Evolutionary conservation across 169 alveolate genomes (phyloP), one percentile per base, ranked within the genome.

Genomic region (Eimeria praecox): DNA sequence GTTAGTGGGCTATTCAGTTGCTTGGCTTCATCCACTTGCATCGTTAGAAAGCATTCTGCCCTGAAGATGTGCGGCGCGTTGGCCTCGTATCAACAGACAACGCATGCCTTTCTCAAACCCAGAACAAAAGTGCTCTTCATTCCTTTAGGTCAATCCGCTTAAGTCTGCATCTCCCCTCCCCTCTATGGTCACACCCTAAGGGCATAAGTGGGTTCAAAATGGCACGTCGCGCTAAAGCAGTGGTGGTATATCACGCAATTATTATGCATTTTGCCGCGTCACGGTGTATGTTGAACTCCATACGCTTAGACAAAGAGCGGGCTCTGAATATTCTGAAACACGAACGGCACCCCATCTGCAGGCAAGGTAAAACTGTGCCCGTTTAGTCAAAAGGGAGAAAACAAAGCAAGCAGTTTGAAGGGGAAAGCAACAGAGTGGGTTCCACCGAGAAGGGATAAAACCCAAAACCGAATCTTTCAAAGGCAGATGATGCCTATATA

Each of bases 391-490:
- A 12, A 35, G 54, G 22, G 83, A 73, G 12, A 9, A 73, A 35
- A 38, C 38, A 49, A 2, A 38, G 83, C 52, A 14, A 38, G 52
- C 52, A 38, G 54, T 52, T 20, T 38, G 18, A 38, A 38, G 38
- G 5, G 49, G 83, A n/a, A 38, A 38, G 54, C 83, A 73, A 40
- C 54, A 14, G 35, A 52, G 16, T 69, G n/a, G 83, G 83, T 38
- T 73, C 54, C 83, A 38, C 54, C 52, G 83, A 52, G 54, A 18
- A 38, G 30, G 83, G 83, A 49, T 20, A 35, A 10, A 30, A 73
- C 83, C 4, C 30, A 73, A 73, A 73, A 73, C 49, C 83, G 83
- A 73, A 73, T 73, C 49, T 49, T 73, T 18, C 38, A 73, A 38
- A 73, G 83, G 83, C 33, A 30, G 12, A 16, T 4, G 6, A 18